Conservation (phyloP, 345 rosid genomes). For the Citrus hindsii region DNA sequence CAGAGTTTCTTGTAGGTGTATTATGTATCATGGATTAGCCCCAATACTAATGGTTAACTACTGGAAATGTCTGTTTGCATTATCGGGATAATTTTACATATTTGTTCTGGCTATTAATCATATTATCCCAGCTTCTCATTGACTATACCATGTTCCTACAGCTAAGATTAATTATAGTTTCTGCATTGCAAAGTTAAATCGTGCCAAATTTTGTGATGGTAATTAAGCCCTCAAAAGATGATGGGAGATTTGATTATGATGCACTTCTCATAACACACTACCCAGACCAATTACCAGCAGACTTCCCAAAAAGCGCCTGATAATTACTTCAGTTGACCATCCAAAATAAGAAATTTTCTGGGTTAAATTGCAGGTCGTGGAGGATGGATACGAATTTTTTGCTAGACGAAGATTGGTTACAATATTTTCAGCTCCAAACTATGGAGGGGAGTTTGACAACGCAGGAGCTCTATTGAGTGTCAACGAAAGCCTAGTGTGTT, state of each 20-base stretch:
- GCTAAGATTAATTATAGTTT: not conserved
- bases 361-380: conserved; percentile 71
- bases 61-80: not conserved
- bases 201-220: not conserved
- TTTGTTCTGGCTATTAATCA: not conserved
- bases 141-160: not conserved
- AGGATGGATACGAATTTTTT: conserved; percentile 96
- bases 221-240: not conserved
- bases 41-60: not conserved
- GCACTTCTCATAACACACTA: not conserved
- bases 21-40: not conserved
- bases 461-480: conserved; percentile 89
- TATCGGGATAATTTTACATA: not conserved
- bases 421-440: conserved; percentile 97
- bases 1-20: not conserved
- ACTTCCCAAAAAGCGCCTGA: not conserved
- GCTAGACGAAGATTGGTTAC: conserved; percentile 86
- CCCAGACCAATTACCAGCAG: not conserved
- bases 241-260: not conserved
- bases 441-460: conserved; percentile 98
- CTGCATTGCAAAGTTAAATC: not conserved
- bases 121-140: not conserved
- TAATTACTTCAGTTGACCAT: not conserved
- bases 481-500: conserved; percentile 70
- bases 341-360: conserved; percentile 4